Evolutionary conservation across 1,284 basidiomycete species (phyloP).

Genomic region (Tilletiopsis washingtonensis): DNA sequence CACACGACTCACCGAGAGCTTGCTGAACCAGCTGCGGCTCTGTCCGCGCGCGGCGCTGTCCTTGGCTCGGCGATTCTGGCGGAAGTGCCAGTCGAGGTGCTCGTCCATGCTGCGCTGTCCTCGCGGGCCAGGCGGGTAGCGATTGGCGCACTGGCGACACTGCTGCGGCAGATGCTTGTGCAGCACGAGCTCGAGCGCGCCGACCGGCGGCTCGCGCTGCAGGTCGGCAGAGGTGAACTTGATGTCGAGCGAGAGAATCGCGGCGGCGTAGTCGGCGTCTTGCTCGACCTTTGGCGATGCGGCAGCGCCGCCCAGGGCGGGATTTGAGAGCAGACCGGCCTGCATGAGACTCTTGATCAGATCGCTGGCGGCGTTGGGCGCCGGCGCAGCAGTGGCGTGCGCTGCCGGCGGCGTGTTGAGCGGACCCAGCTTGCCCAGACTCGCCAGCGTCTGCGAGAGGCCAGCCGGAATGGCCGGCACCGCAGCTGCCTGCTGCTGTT

Average conservation of each 20-base stretch:
- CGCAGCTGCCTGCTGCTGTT: slow-evolving; percentile 19
- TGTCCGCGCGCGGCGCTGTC: slow-evolving; percentile 78
- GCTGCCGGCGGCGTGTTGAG: slow-evolving; percentile 1
- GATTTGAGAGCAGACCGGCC: slow-evolving; percentile 33
- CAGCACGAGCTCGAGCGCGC: slow-evolving; percentile 27
- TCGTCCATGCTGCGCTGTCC: slow-evolving; percentile 75
- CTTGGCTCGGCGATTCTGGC: slow-evolving; percentile 79
- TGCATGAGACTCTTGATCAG: slow-evolving; percentile 38
- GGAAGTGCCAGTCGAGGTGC: slow-evolving; percentile 96
- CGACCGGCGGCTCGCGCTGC: slow-evolving; percentile 59
- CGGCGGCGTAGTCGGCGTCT: slow-evolving; percentile 58
- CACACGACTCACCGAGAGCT: slow-evolving; percentile 49
- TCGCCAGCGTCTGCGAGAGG: slow-evolving; percentile 15
- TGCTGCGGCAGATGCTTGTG: slow-evolving; percentile 60
- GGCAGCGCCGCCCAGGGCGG: slow-evolving; percentile 10
- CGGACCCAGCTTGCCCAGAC: slow-evolving; percentile 10
- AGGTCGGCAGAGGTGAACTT: slow-evolving; percentile 66
- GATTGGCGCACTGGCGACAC: slow-evolving; percentile 88
- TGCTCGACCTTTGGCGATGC: slow-evolving; percentile 45
- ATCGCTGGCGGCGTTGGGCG: slow-evolving; percentile 8
- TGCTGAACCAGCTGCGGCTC: slow-evolving; percentile 81
- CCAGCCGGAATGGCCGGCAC: slow-evolving; percentile 5
- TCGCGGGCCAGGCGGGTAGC: slow-evolving; percentile 64
- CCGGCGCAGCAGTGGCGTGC: too few relatives aligned
- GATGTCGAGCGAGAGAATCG: slow-evolving; percentile 63